Evolutionary conservation across 345 rosid genomes (phyloP), one percentile per base, ranked within the genome.

Genomic region (Triadica sebifera): DNA sequence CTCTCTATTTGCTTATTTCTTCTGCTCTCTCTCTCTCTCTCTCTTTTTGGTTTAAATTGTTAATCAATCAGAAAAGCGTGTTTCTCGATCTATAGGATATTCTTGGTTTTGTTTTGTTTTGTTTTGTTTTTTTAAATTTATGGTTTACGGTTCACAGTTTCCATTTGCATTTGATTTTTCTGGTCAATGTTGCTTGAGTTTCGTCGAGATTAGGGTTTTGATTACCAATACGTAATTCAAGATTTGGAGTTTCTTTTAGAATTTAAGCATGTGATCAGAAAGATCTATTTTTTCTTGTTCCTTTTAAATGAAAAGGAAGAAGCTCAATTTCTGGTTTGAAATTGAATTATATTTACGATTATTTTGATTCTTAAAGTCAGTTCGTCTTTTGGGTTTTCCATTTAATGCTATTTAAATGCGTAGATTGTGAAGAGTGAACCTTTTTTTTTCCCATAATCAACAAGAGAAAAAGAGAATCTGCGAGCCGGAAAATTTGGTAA

Each of bases 101-200:
- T 6, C 46, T 10, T 61, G 12, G 37, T 61, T 61, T n/a, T 47
- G n/a, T n/a, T n/a, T n/a, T n/a, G n/a, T n/a, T n/a, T n/a, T n/a
- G n/a, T n/a, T n/a, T n/a, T n/a, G n/a, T n/a, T 29, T 29, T 29
- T 29, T 29, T 29, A 29, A 29, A 29, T 29, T 29, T 29, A 29
- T 17, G 37, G 0, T 52, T 50, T 49, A 12, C 64, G 39, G 17
- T 25, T 72, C 49, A 29, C 51, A 53, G n/a, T 60, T 57, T 50
- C 65, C 47, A 15, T 72, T 78, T 55, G 41, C 22, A 13, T 53
- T 74, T 38, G 34, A 29, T 57, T 69, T 62, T 56, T 56, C 47
- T 38, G 81, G 81, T 85, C 84, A 80, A 80, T 85, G 84, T 45
- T 71, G 70, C 66, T 76, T 45, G 56, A 47, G 53, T 82, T 74